Base-by-base conservation (phyloP, 176 grass and related monocot genomes). In the Cymbopogon citratus region DNA sequence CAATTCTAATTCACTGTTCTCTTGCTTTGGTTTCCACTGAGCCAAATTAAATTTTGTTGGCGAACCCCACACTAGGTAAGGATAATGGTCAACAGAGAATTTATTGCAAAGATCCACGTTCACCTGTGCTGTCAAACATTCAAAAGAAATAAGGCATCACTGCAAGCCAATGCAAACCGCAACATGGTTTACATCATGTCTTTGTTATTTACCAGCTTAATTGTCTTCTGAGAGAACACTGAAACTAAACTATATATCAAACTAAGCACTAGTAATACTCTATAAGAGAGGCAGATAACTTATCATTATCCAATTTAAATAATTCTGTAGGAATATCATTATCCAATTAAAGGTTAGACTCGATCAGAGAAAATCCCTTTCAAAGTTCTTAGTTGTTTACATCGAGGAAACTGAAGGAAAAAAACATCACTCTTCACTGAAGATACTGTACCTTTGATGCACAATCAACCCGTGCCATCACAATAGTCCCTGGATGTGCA, bases 381-480 rank as follows among this genome's bases (percentile, higher is more conserved):
- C 60, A 16, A 80, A 63, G 41, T 71, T 33, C 28, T 63, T 49
- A 77, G 19, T 69, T 36, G 36, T 66, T 28, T 54, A 80, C 31
- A 62, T 75, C 33, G 1, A 68, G 2, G 3, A 73, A 64, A 86
- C 14, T 73, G 46, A 19, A 14, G 7, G 9, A n/a, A 39, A 40
- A 81, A 66, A 33, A 44, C n/a, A 73, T 33, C 26, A 51, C 43
- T 68, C 15, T 38, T 74, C 25, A 46, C 38, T 57, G 19, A 31
- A 84, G 73, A 18, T 39, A 84, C 84, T 82, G 63, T 95, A 99
- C 96, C 96, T 99, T 95, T 87, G 81, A 85, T 68, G 96, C 96
- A 63, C 96, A 99, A 85, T 99, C 96, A 62, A 99, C 92, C 34
- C 96, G 86, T 73, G 96, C 71, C 96, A 99, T 90, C 39, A 99